phyloP scores from a whole-genome alignment of 2,329 filamentous ascomycete genomes.

The Apiospora aurea region DNA sequence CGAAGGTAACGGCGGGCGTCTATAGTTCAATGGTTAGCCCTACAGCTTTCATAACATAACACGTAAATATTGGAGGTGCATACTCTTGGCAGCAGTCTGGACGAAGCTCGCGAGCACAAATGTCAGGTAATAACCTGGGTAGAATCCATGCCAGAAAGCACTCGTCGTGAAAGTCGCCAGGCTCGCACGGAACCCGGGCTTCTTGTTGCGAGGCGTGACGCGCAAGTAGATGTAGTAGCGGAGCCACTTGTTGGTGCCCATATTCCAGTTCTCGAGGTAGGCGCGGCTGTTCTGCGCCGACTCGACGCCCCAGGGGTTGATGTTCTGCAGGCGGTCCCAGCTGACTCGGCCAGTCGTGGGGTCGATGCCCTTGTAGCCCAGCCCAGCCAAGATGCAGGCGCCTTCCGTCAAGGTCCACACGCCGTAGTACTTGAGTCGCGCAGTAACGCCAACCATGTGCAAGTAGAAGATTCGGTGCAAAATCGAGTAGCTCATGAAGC shows the following conservation, averaged over 20 bases:
- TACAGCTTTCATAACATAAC: constrained; percentile 21
- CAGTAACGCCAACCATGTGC: constrained; percentile 82
- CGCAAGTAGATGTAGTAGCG: constrained; percentile 95
- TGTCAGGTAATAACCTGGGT: constrained; percentile 92
- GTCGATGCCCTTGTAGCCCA: constrained; percentile 95
- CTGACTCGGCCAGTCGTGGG: constrained; percentile 82
- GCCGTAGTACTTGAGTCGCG: constrained; percentile 93
- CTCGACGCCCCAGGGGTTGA: constrained; percentile 86
- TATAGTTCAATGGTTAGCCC: constrained; percentile 45
- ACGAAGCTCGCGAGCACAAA: constrained; percentile 91
- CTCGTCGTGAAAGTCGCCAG: constrained; percentile 94
- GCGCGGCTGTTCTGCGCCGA: constrained; percentile 91
- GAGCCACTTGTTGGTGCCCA: constrained; percentile 97
- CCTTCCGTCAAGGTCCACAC: constrained; percentile 95
- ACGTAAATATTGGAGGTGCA: constrained; percentile 44
- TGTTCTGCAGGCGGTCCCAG: constrained; percentile 89
- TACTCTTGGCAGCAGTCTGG: constrained; percentile 94
- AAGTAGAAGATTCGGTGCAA: constrained; percentile 77
- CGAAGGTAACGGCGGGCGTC: constrained; percentile 89
- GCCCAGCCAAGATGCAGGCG: constrained; percentile 88
- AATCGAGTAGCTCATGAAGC: constrained; percentile 73
- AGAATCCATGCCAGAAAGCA: constrained; percentile 98
- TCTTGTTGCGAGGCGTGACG: constrained; percentile 93
- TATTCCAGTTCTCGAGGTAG: constrained; percentile 95
- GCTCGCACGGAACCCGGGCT: constrained; percentile 93